Evolutionary conservation across 2,329 filamentous ascomycete species (phyloP).

Genomic region (Trichoderma pleuroti): DNA sequence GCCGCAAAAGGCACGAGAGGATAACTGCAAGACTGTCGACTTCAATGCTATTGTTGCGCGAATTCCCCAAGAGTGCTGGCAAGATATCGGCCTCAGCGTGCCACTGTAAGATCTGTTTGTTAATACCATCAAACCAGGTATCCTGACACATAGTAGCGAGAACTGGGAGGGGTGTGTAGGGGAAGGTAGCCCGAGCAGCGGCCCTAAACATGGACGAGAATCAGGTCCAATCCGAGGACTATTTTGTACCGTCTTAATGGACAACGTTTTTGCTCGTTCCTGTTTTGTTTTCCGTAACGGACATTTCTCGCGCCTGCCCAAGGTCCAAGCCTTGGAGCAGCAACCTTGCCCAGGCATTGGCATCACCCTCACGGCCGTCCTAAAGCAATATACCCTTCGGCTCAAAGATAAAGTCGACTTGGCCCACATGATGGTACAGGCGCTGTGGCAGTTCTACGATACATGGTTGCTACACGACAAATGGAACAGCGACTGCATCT

Average conservation of each 20-base stretch:
- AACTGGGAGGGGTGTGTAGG: neutral
- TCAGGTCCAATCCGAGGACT: neutral
- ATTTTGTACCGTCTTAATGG: neutral
- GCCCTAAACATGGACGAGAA: neutral
- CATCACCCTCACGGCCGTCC: neutral
- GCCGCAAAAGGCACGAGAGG: neutral
- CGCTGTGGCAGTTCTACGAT: neutral
- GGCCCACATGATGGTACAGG: neutral
- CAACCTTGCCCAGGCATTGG: neutral
- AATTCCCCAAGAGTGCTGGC: neutral
- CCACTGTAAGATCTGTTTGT: neutral
- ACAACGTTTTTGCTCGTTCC: fast-evolving
- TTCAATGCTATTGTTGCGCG: neutral
- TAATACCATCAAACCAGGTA: neutral
- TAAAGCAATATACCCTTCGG: neutral
- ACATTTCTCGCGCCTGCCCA: neutral
- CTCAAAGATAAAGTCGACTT: neutral
- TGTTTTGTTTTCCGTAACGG: neutral
- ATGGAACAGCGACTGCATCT: neutral
- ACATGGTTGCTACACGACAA: neutral
- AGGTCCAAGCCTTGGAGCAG: neutral
- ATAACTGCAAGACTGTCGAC: neutral
- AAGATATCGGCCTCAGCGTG: neutral
- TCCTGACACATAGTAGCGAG: neutral
- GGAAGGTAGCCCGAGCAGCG: no score